These are phyloP conservation scores for Nannochloropsis granulata DNA, from an alignment of 108 stramenopile genomes.

Conservation along the genomic window DNA sequence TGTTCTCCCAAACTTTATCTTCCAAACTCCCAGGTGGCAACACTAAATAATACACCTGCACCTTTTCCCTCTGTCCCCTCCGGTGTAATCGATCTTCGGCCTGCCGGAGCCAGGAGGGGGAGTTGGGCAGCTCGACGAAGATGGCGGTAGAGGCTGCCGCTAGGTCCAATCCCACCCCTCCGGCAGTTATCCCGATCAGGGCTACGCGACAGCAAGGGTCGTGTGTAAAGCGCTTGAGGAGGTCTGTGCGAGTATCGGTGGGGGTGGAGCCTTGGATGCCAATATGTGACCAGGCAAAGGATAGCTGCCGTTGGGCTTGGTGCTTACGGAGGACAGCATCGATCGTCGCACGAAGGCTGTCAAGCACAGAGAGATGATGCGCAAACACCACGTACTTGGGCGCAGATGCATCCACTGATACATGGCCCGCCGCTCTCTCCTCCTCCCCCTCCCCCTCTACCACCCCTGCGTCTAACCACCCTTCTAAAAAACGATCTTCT, in stretches of 20 bases:
- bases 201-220: constrained; percentile 65
- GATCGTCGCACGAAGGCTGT: constrained; percentile 48
- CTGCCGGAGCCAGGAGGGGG: constrained; percentile 88
- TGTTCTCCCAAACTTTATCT: constrained; percentile 14
- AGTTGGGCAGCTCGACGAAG: constrained; percentile 95
- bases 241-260: neutral
- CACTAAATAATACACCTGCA: constrained; percentile 73
- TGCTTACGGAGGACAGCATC: neutral
- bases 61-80: constrained; percentile 72
- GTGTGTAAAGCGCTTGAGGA: constrained; percentile 61
- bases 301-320: neutral
- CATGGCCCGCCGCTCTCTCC: neutral
- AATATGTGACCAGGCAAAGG: neutral
- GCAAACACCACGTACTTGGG: constrained; percentile 84
- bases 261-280: neutral
- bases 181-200: constrained; percentile 84
- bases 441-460: neutral
- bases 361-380: constrained; percentile 78
- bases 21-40: constrained; percentile 24
- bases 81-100: constrained; percentile 94
- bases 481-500: neutral
- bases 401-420: neutral
- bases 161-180: constrained; percentile 86
- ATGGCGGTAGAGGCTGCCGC: constrained; percentile 86
- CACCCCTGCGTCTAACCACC: neutral